Evolutionary conservation across 352 stramenopile genomes (phyloP).

Genomic region (Globisporangium abappressorium): DNA sequence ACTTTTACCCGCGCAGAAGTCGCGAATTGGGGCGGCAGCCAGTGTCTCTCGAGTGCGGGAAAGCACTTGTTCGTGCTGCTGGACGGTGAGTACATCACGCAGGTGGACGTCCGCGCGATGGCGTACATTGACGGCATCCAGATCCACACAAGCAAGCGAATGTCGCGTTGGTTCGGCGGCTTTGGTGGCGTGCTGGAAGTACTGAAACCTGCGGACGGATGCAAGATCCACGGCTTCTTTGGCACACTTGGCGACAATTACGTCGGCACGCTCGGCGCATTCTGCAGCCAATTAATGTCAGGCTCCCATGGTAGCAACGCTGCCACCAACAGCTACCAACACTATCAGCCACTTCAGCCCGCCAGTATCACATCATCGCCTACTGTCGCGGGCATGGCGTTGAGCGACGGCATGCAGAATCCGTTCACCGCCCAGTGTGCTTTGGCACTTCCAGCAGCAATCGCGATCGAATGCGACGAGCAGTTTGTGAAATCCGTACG

Average conservation of each 20-base stretch:
- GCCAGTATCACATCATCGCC: conserved; percentile 11
- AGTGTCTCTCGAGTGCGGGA: conserved; percentile 18
- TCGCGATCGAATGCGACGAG: conserved; percentile 34
- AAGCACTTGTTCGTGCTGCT: conserved; percentile 48
- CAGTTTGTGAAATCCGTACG: conserved; percentile 35
- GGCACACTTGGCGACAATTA: conserved; percentile 41
- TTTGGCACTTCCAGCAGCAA: conserved; percentile 18
- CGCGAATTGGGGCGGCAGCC: conserved; percentile 16
- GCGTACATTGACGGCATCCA: conserved; percentile 68
- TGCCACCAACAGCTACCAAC: neutral
- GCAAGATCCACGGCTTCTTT: conserved; percentile 51
- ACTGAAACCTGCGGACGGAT: conserved; percentile 37
- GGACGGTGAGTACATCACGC: conserved; percentile 43
- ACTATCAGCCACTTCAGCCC: neutral
- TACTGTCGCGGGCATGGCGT: conserved; percentile 16
- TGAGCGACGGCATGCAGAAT: conserved; percentile 21
- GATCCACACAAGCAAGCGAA: conserved; percentile 57
- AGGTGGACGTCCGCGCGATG: conserved; percentile 50
- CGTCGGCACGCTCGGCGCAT: conserved; percentile 47
- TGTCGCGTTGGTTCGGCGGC: conserved; percentile 59
- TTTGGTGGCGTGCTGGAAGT: conserved; percentile 45
- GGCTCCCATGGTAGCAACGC: neutral
- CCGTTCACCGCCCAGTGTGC: conserved; percentile 10
- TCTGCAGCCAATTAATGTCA: conserved; percentile 22
- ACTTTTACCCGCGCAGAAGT: conserved; percentile 34